phyloP scores from a whole-genome alignment of 2,329 filamentous ascomycete genomes.

The Basipetospora chlamydospora region DNA sequence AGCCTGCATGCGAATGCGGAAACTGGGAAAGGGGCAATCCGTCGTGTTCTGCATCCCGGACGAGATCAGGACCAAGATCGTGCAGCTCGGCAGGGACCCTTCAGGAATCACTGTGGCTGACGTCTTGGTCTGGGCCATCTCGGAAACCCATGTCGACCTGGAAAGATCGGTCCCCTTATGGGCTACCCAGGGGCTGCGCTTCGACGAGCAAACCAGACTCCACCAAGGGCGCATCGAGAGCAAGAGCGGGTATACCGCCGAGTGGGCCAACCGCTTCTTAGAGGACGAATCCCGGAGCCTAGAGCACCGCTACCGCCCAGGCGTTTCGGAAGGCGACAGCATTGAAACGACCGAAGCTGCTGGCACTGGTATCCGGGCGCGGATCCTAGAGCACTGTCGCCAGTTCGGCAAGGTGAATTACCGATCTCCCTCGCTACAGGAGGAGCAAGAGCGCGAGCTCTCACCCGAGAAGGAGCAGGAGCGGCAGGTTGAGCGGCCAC shows the following conservation, averaged over 20 bases:
- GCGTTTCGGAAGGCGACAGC: background rate
- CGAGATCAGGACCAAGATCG: conserved; percentile 44
- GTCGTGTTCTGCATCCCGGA: conserved; percentile 44
- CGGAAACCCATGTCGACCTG: conserved; percentile 37
- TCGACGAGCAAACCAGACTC: no score
- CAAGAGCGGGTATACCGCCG: conserved; percentile 14
- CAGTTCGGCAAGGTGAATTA: background rate
- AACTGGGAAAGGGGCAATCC: conserved; percentile 51
- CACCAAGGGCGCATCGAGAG: conserved; percentile 25
- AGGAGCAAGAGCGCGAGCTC: conserved; percentile 58
- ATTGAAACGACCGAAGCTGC: background rate
- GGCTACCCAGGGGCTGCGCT: conserved; percentile 46
- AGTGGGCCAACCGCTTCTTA: background rate
- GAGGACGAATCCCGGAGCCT: background rate
- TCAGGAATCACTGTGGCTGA: conserved; percentile 30
- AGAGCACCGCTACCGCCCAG: background rate
- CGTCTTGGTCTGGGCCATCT: conserved; percentile 45
- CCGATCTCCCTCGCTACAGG: conserved; percentile 30
- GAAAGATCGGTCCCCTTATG: conserved; percentile 40
- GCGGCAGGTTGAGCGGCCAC: conserved; percentile 35
- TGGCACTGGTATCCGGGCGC: background rate
- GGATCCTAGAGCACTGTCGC: background rate
- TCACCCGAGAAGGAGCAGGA: conserved; percentile 50
- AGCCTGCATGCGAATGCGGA: conserved; percentile 60
- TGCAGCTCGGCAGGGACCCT: conserved; percentile 10